phyloP scores from a whole-genome alignment of 495 filamentous ascomycete species.

The Neurospora cerealis region DNA sequence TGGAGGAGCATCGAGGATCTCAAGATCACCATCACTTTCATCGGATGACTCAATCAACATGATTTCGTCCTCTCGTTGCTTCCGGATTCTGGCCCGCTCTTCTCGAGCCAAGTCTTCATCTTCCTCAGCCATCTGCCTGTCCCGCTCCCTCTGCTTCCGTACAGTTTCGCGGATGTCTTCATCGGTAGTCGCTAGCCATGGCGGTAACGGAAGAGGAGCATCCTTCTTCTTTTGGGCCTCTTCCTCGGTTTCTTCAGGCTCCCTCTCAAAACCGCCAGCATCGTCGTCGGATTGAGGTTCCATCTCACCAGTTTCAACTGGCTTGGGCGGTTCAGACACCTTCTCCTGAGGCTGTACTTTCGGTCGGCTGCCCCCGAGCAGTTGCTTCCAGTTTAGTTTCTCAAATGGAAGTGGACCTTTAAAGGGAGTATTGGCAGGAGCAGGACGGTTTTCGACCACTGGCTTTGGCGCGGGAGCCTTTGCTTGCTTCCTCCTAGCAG shows the following conservation, averaged over 20 bases:
- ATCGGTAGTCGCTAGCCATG: conserved; percentile 62
- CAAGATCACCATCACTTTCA: conserved; percentile 41
- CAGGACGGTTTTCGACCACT: conserved; percentile 18
- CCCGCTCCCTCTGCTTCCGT: conserved; percentile 31
- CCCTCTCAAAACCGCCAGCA: conserved; percentile 54
- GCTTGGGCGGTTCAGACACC: conserved; percentile 8
- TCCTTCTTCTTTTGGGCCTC: conserved; percentile 35
- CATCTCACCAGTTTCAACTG: conserved; percentile 11
- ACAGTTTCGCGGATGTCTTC: conserved; percentile 44
- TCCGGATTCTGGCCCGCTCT: conserved; percentile 27
- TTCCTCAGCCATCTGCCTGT: conserved; percentile 37
- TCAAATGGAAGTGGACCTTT: conserved; percentile 85
- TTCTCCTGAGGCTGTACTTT: conserved; percentile 30
- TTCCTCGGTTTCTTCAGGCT: neutral
- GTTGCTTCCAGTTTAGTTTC: conserved; percentile 58
- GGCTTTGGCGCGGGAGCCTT: conserved; percentile 10
- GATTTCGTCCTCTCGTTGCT: conserved; percentile 20
- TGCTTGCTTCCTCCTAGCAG: conserved; percentile 34
- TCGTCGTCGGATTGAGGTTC: conserved; percentile 38
- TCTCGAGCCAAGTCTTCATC: conserved; percentile 43
- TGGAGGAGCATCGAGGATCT: conserved; percentile 43
- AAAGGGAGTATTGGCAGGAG: conserved; percentile 43
- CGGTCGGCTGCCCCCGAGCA: conserved; percentile 33
- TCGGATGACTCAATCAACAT: conserved; percentile 37
- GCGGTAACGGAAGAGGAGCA: conserved; percentile 57